Conservation (phyloP, 768 basidiomycete genomes). For the Psilocybe tampanensis region DNA sequence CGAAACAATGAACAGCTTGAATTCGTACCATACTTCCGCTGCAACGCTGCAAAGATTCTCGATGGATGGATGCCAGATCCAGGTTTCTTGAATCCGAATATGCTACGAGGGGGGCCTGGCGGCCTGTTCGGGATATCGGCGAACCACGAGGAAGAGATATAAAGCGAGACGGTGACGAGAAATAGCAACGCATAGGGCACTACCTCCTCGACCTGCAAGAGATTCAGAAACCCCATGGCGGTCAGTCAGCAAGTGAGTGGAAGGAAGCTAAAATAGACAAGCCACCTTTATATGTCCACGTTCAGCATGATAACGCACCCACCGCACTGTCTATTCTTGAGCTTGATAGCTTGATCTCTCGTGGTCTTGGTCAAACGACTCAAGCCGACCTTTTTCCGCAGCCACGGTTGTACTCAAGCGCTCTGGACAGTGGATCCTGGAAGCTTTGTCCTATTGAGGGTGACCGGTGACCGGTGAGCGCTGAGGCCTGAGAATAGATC, state of each 20-base stretch:
- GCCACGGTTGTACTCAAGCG: too few species aligned
- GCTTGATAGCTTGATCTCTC: too few species aligned
- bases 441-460: too few species aligned
- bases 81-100: conserved; percentile 4
- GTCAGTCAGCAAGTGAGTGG: background rate
- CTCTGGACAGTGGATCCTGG: too few species aligned
- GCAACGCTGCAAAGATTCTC: conserved; percentile 6
- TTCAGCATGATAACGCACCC: too few species aligned
- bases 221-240: background rate
- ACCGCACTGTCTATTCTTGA: too few species aligned
- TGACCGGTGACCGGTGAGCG: too few species aligned
- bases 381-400: too few species aligned
- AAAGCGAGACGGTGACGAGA: background rate
- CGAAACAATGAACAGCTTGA: too few species aligned
- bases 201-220: background rate
- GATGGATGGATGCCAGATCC: conserved; percentile 4
- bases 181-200: background rate
- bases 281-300: too few species aligned
- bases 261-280: background rate
- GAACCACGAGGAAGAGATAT: background rate
- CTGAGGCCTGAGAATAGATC: too few species aligned
- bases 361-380: too few species aligned
- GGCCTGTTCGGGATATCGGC: background rate
- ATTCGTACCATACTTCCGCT: conserved; percentile 1
- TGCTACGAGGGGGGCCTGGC: conserved; percentile 2